A percentile compares a stretch with the other conserved stretches of the same genome.
Conservation (phyloP, 1,284 basidiomycete genomes). For the Irpex lacteus region DNA sequence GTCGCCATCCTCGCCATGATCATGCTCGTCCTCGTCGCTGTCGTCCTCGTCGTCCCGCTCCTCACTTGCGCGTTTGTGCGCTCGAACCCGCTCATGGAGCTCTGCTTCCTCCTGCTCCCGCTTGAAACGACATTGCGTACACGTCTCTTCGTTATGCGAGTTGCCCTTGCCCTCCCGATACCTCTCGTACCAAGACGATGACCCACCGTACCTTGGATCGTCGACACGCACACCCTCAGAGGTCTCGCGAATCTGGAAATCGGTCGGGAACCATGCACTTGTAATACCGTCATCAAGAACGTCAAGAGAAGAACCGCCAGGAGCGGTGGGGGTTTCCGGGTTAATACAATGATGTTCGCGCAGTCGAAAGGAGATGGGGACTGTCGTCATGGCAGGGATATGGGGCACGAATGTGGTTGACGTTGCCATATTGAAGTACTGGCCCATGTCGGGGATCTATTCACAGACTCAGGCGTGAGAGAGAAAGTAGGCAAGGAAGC, state of each 20-base stretch:
- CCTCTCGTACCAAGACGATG: constrained; percentile 32
- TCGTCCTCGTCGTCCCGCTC: constrained; percentile 2
- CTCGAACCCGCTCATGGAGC: constrained; percentile 4
- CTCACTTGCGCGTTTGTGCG: neutral
- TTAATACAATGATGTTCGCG: constrained; percentile 52
- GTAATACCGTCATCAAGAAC: constrained; percentile 43
- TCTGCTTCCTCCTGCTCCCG: constrained; percentile 7
- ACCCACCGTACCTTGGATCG: constrained; percentile 17
- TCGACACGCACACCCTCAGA: neutral
- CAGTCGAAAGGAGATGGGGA: constrained; percentile 54
- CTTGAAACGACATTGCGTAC: constrained; percentile 26
- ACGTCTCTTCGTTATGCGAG: constrained; percentile 42
- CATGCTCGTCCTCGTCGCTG: constrained; percentile 11
- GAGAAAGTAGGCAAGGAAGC: constrained; percentile 4
- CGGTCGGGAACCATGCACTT: constrained; percentile 53
- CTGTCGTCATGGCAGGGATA: constrained; percentile 33
- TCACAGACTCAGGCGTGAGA: constrained; percentile 2
- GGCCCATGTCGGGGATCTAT: constrained; percentile 33
- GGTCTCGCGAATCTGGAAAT: neutral
- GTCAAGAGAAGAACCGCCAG: constrained; percentile 22
- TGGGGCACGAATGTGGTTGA: constrained; percentile 32
- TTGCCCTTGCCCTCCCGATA: constrained; percentile 33
- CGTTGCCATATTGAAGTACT: constrained; percentile 34
- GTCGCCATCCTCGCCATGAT: constrained; percentile 13
- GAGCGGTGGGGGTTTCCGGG: constrained; percentile 32